phyloP scores from a whole-genome alignment of 495 filamentous ascomycete species.

The Talaromyces trachyspermus region DNA sequence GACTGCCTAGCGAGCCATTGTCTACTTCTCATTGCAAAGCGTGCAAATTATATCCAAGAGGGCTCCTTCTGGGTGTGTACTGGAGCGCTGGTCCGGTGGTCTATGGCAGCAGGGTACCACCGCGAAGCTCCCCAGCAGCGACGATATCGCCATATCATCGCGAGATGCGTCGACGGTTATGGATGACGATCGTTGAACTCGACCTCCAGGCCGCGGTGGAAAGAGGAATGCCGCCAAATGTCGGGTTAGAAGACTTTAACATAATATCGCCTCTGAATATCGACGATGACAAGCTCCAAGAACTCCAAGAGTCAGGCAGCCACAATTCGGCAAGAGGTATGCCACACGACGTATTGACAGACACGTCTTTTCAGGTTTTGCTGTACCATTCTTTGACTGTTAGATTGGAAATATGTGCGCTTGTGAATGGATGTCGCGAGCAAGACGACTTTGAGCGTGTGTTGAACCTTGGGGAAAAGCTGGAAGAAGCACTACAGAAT shows the following conservation, averaged over 20 bases:
- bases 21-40: constrained; percentile 3
- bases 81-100: constrained; percentile 46
- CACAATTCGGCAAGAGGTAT: not conserved
- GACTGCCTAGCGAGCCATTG: not conserved
- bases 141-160: constrained; percentile 24
- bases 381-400: not conserved
- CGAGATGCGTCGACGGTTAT: constrained; percentile 33
- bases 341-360: not conserved
- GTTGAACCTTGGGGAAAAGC: constrained; percentile 1
- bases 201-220: constrained; percentile 33
- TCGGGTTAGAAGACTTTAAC: not conserved
- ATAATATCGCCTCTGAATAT: not conserved
- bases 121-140: constrained; percentile 38
- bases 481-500: constrained; percentile 4
- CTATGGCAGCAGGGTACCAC: constrained; percentile 55
- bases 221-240: constrained; percentile 28
- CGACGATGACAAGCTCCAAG: not conserved
- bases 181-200: constrained; percentile 37
- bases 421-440: constrained; percentile 1
- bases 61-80: constrained; percentile 13
- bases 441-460: constrained; percentile 2
- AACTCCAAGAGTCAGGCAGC: not conserved
- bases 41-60: constrained; percentile 3
- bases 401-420: constrained; percentile 2
- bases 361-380: not conserved